Evolutionary conservation across 495 filamentous ascomycete genomes (phyloP).

Genomic region (Tuber borchii): DNA sequence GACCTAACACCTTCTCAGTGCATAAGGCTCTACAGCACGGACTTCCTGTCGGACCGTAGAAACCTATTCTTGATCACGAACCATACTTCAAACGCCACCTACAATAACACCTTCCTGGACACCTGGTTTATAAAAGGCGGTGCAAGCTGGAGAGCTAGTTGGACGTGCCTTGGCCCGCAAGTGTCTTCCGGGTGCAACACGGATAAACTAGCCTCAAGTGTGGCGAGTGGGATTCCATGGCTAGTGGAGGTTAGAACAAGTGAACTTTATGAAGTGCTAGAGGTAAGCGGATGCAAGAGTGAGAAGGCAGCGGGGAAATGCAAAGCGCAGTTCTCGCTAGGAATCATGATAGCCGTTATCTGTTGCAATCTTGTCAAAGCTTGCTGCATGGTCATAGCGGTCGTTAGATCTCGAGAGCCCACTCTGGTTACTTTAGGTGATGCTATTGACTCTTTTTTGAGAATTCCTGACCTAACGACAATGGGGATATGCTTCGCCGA

Average conservation of each 20-base stretch:
- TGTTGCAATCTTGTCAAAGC: too few species aligned
- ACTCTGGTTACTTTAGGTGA: conserved; percentile 22
- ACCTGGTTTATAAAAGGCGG: too few species aligned
- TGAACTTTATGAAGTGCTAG: too few species aligned
- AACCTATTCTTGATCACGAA: not conserved
- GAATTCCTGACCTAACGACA: conserved; percentile 12
- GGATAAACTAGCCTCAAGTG: not conserved
- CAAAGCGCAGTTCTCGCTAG: conserved; percentile 45
- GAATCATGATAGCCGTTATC: conserved; percentile 40
- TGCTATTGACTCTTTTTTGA: conserved; percentile 15
- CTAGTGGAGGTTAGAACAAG: rapidly evolving
- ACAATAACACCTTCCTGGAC: not conserved
- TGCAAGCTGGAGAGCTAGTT: not conserved
- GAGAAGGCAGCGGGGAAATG: conserved; percentile 39
- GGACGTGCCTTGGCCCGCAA: not conserved
- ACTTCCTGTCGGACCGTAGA: not conserved
- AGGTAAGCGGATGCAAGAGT: not conserved
- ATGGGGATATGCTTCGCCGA: conserved; percentile 1
- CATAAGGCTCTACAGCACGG: not conserved
- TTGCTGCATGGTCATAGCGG: too few species aligned
- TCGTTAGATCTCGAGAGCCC: not conserved
- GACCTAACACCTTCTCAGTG: not conserved
- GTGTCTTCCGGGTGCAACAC: not conserved
- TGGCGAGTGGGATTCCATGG: not conserved
- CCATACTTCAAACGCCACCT: too few species aligned